Base-by-base conservation (phyloP, 2,329 filamentous ascomycete genomes). In the Calonectria multiphialidica region DNA sequence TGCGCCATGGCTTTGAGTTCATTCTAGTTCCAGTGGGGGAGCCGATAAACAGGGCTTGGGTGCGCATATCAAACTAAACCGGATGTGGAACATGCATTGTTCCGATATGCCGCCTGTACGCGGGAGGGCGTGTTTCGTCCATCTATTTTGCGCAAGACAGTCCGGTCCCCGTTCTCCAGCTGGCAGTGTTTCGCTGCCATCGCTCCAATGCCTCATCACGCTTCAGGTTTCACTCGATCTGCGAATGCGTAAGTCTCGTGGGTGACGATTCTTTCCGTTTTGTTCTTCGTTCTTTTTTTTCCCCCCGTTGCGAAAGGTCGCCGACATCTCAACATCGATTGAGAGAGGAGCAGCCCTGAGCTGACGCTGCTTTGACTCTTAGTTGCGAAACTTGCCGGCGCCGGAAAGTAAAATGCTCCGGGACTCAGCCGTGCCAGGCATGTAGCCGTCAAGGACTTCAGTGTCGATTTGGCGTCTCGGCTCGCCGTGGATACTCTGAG, bases 391-490 rank as follows among this genome's bases (percentile, higher is more conserved):
- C 68, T 12, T 81, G 80, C 44, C 76, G 80, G 3, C 74, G 75
- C 21, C 72, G 78, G 37, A 81, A 81, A 67, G 78, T 81, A 23
- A 81, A 81, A 61, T 81, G 80, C 37, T 80, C 80, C 3, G 80
- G 80, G 2, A 71, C 75, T 10, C 75, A 74, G 35, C 80, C 79
- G 4, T 81, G 80, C 45, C 68, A 70, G 16, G 76, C 76, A 15
- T 81, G 80, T 50, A 72, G 53, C 18, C 76, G 78, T 10, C 71
- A 75, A 10, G 76, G 77, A 2, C 63, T 78, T 13, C 71, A 78
- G 10, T 81, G 80, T 53, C 73, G 71, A 16, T 81, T 81, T 65
- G 77, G 76, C 15, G 67, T 53, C 28, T 62, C 65, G 16, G 73
- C 67, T 8, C 68, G 77, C 13, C 73, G 77, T 7, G 75, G 77